Evolutionary conservation across 2,329 filamentous ascomycete genomes (phyloP), one percentile per base, ranked within the genome.

Genomic region (Talaromyces sp.): DNA sequence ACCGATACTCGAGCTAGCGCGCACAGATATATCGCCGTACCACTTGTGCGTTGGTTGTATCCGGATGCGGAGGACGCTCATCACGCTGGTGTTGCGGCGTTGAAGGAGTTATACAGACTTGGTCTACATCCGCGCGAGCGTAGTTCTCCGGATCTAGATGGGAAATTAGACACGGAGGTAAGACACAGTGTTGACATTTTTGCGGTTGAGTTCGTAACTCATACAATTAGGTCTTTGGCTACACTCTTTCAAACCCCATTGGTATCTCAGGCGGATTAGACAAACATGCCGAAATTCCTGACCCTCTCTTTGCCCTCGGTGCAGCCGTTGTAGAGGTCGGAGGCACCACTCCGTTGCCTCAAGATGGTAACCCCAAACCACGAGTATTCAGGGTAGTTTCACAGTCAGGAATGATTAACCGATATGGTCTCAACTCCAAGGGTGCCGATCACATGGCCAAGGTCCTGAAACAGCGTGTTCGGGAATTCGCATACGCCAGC

Each of bases 201-300:
- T 10, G 19, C 1, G 10, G 33, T 22, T 31, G 27, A 9, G 19
- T 22, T 39, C 52, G 1, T 31, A 8, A n/a, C 52, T 64, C 8
- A 52, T 35, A 35, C 27, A 35, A 39, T 27, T 66, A 81, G 75
- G 89, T 98, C 22, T 97, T 96, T 75, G 92, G 90, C 41, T 86
- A 90, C 67, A 84, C 81, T 3, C 80, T 99, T 56, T 83, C 86
- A 72, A 98, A 97, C 78, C 95, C 95, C 1, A 88, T 99, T 72
- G 95, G 90, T 64, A 97, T 96, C 68, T 96, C 92, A n/a, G 95
- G 92, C 5, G 95, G 95, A 10, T 87, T 99, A 50, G 95, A 98
- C 82, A 98, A 99, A 83, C 87, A 96, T 73, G 95, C 89, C 62
- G 92, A 97, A 68, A 89, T 98, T 62, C 91, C 93, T 1, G 90